Conservation (phyloP, 2,329 filamentous ascomycete genomes). For the Coniochaeta sp. region DNA sequence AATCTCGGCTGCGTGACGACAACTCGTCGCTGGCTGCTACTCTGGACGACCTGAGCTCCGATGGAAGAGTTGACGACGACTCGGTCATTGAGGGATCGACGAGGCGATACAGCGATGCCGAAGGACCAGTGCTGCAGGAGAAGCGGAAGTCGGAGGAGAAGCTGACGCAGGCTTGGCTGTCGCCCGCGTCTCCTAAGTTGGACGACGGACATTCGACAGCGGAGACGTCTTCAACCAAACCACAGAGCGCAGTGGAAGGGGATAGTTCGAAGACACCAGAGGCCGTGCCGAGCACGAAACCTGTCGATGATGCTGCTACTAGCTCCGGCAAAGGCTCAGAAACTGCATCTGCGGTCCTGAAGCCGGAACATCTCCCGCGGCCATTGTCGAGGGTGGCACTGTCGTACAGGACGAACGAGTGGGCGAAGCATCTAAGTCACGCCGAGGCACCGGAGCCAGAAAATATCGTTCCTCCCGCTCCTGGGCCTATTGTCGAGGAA, state of each 20-base stretch:
- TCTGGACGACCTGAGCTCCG: conserved; percentile 44
- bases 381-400: conserved; percentile 69
- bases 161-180: conserved; percentile 2
- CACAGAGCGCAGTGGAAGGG: not conserved
- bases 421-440: conserved; percentile 80
- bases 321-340: conserved; percentile 13
- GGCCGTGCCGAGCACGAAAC: not conserved
- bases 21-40: conserved; percentile 51
- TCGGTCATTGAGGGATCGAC: conserved; percentile 17
- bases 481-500: conserved; percentile 34
- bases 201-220: not conserved
- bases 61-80: conserved; percentile 21
- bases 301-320: not conserved
- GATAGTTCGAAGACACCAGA: not conserved
- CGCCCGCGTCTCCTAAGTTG: conserved; percentile 4
- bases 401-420: conserved; percentile 88
- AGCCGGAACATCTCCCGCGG: conserved; percentile 58
- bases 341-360: conserved; percentile 40
- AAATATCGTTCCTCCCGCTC: conserved; percentile 32
- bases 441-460: conserved; percentile 68
- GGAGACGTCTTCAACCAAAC: not conserved
- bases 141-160: conserved; percentile 8
- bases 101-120: conserved; percentile 25
- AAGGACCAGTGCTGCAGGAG: not conserved
- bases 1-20: conserved; percentile 30